phyloP scores from a whole-genome alignment of 495 filamentous ascomycete genomes.

The Penicillium robsamsonii region DNA sequence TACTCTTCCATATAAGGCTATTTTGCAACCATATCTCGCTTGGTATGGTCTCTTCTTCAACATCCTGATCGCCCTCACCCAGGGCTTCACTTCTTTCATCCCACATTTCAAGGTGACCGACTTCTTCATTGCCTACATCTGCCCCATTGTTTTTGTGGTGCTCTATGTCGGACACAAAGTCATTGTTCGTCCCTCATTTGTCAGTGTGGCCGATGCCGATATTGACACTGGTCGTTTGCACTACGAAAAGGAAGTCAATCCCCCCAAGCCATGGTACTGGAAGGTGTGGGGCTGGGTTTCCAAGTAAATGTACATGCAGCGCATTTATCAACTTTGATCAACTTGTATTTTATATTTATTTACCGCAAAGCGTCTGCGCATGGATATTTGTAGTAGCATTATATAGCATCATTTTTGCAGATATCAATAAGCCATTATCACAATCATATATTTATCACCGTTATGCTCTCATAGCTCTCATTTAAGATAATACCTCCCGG shows the following conservation, averaged over 20 bases:
- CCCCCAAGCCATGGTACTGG: slow-evolving; percentile 31
- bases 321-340: neutral
- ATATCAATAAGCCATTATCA: neutral
- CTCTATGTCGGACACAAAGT: slow-evolving; percentile 54
- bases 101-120: slow-evolving; percentile 48
- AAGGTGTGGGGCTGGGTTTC: slow-evolving; percentile 27
- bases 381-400: neutral
- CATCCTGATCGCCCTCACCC: slow-evolving; percentile 57
- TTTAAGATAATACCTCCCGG: neutral
- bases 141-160: slow-evolving; percentile 51
- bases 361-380: neutral
- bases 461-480: neutral
- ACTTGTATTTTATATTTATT: neutral
- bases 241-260: slow-evolving; percentile 28
- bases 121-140: slow-evolving; percentile 57
- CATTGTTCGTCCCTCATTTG: slow-evolving; percentile 31
- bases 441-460: neutral
- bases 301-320: slow-evolving; percentile 13
- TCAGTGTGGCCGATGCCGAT: slow-evolving; percentile 37
- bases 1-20: slow-evolving; percentile 53
- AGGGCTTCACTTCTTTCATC: slow-evolving; percentile 64
- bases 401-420: neutral
- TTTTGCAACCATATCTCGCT: slow-evolving; percentile 53
- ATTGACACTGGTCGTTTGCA: slow-evolving; percentile 39
- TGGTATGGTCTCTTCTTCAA: slow-evolving; percentile 58